Evolutionary conservation across 345 rosid species (phyloP), one percentile per base, ranked within the genome.

Genomic region (Populus simonii): DNA sequence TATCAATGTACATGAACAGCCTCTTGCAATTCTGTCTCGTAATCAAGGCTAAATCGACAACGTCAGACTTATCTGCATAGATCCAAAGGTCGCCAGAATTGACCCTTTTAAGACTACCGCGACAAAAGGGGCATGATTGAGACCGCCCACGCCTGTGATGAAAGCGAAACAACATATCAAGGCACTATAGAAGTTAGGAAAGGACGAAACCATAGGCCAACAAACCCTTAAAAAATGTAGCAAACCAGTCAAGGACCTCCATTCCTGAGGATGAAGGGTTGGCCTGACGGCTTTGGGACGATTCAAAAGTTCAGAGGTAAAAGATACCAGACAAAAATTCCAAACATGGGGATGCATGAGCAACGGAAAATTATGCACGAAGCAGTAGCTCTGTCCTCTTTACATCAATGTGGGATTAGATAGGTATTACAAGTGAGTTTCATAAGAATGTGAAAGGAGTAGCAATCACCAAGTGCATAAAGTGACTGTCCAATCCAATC

Each of bases 51-150:
- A 85, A 63, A 74, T 89, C 95, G 0, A 88, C 75, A 53, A 86
- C 79, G 27, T 89, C 93, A 73, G 71, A 87, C 89, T 0, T 76
- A 80, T 81, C 81, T 83, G 82, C 88, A 51, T 70, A 87, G 29
- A 89, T 82, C 95, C 95, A 91, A 31, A 91, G 92, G 68, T 91
- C 95, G 20, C 89, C 85, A 0, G 95, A 89, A 77, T 89, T 83
- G 36, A 89, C 93, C 84, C 95, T 86, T 81, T 87, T 89, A 11
- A 91, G 86, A 83, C 84, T 84, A 75, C 87, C 90, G 0, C 93
- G 89, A 45, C 95, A 91, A 72, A 91, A 91, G 35, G 95, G 95
- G 74, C 95, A 91, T 0, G 95, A 91, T 78, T 84, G 87, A 0
- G 95, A 89, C 61, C 89, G 80, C 36, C 76, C 15, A 18, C 93